Conservation (phyloP, 352 stramenopile species). For the Pythium myriotylum region DNA sequence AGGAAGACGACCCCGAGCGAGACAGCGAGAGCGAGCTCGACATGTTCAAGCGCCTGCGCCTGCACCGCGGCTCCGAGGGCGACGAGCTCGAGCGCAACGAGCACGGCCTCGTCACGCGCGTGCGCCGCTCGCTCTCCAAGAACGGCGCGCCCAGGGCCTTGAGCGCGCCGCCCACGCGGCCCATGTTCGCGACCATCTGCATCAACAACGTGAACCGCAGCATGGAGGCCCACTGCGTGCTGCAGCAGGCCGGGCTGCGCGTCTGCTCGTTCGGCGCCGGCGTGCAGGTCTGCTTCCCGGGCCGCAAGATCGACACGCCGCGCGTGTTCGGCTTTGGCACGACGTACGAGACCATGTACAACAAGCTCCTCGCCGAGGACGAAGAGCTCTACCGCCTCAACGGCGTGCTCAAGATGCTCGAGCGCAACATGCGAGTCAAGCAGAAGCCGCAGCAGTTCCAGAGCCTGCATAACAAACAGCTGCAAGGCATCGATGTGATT, state of each 20-base stretch:
- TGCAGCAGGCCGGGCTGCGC: conserved; percentile 41
- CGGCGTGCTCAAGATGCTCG: conserved; percentile 51
- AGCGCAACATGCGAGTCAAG: conserved; percentile 57
- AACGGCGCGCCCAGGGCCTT: neutral
- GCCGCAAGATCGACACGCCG: conserved; percentile 22
- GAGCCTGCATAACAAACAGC: conserved; percentile 38
- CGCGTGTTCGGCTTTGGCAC: conserved; percentile 50
- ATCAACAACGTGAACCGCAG: conserved; percentile 70
- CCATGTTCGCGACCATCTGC: conserved; percentile 59
- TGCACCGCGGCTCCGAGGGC: conserved; percentile 9
- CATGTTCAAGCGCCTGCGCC: conserved; percentile 22
- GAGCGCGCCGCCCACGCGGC: neutral
- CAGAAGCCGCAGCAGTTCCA: conserved; percentile 50
- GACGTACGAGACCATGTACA: conserved; percentile 51
- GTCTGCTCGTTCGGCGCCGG: conserved; percentile 55
- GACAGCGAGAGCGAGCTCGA: neutral
- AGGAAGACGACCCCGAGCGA: neutral
- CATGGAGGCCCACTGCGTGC: conserved; percentile 54
- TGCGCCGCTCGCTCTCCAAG: conserved; percentile 26
- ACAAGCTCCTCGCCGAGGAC: conserved; percentile 38
- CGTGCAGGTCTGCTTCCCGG: conserved; percentile 49
- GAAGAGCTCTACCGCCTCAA: conserved; percentile 29
- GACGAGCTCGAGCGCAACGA: conserved; percentile 22
- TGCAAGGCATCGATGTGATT: conserved; percentile 47
- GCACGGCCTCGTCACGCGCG: conserved; percentile 23